Conservation (phyloP, 164 flowering plant genomes). For the Vitis rupestris region DNA sequence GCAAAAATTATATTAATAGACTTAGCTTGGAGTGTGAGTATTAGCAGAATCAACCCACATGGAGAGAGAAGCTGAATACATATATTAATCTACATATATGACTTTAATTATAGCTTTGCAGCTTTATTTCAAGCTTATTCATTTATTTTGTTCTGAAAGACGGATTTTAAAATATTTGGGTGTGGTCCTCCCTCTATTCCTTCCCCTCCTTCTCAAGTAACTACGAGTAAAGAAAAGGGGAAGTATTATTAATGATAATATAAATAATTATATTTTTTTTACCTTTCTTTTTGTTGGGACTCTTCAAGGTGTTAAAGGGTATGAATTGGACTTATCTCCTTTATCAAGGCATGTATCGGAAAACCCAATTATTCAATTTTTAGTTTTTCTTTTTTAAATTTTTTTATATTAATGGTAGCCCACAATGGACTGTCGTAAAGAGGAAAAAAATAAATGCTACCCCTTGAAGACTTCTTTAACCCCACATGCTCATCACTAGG, state of each 20-base stretch:
- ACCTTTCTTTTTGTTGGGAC: constrained; percentile 14
- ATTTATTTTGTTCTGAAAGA: neutral
- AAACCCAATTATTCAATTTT: constrained; percentile 16
- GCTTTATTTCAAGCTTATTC: constrained; percentile 25
- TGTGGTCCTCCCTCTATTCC: constrained; percentile 9
- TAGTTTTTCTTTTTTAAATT: neutral
- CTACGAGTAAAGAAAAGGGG: neutral
- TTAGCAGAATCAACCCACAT: constrained; percentile 14
- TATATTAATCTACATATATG: neutral
- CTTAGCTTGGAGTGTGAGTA: neutral
- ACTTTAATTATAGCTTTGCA: constrained; percentile 32
- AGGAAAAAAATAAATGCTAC: constrained; percentile 2
- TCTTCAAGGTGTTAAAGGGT: neutral
- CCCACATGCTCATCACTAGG: constrained; percentile 32
- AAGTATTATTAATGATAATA: no score
- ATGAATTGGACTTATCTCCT: neutral
- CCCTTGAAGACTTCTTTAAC: constrained; percentile 17
- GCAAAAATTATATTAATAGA: neutral
- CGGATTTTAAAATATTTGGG: neutral
- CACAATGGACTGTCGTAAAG: neutral
- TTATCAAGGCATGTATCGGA: constrained; percentile 21
- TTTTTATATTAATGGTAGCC: constrained; percentile 3
- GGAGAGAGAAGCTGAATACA: constrained; percentile 17
- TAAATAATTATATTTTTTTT: neutral
- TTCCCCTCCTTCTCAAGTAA: neutral